Evolutionary conservation across 306 rosid species (phyloP).

Genomic region (Sicyos edulis): DNA sequence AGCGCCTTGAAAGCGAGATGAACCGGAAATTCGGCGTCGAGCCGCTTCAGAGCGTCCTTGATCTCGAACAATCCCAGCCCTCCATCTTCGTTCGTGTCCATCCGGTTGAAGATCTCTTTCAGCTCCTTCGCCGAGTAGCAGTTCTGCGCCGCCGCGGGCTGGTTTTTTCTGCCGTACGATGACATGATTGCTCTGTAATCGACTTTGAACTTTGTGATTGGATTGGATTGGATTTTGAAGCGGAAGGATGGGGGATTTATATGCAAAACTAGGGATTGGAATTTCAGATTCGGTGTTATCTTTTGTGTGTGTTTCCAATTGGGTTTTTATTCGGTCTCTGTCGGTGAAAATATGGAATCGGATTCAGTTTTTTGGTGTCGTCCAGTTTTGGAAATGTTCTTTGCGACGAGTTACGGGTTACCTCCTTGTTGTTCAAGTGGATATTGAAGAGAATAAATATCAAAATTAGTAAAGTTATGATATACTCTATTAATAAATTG

Average conservation of each 20-base stretch:
- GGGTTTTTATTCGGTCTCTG: no score
- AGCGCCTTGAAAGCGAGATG: constrained; percentile 19
- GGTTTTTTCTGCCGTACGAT: not conserved
- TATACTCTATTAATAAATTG: no score
- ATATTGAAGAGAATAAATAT: no score
- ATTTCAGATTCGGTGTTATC: no score
- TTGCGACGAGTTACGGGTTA: no score
- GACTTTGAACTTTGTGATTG: not conserved
- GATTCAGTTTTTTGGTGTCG: no score
- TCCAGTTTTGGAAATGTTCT: no score
- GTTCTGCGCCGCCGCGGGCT: not conserved
- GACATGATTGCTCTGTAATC: not conserved
- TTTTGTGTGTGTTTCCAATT: no score
- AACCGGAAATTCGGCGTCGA: constrained; percentile 13
- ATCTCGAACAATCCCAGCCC: constrained; percentile 24
- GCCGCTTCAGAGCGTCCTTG: constrained; percentile 13
- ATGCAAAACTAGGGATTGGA: not conserved
- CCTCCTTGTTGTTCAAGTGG: no score
- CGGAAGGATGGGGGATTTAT: not conserved
- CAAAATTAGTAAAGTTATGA: no score
- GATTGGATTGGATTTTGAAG: not conserved
- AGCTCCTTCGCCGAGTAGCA: not conserved
- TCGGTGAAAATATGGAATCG: no score
- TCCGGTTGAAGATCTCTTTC: constrained; percentile 11
- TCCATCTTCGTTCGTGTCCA: constrained; percentile 23